Base-by-base conservation (phyloP, 805 yeast genomes). In the Nakazawaea wyomingensis region DNA sequence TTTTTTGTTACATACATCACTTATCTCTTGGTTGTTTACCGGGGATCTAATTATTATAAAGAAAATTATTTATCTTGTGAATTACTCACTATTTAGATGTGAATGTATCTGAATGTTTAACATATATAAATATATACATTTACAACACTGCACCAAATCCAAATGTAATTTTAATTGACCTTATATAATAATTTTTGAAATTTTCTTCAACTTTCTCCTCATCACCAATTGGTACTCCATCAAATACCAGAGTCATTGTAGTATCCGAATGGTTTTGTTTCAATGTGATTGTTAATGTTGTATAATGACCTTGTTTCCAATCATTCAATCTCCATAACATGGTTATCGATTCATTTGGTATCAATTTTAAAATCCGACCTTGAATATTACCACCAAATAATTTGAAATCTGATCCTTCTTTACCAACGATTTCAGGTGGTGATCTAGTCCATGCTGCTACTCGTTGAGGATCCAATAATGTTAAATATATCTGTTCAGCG, bases 121-220 rank as follows among this genome's bases (percentile, higher is more conserved):
- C n/a, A n/a, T n/a, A n/a, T n/a, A n/a, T n/a, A n/a, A n/a, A n/a
- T n/a, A n/a, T n/a, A n/a, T n/a, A n/a, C n/a, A n/a, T 11, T 49
- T 66, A 87, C 53, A 88, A 68, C 11, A 88, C 95, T n/a, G 93
- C 86, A 14, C 98, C 98, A 61, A 86, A 90, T 1, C 99, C 99
- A 63, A 93, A 93, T 0, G 96, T 84, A 34, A 87, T 59, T 67
- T 89, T 93, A 57, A 93, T 91, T 5, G 96, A 78, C 64, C 83
- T 82, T 40, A 93, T 80, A 60, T 93, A 93, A 64, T 89, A 86
- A 48, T 86, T 88, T 54, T 88, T 87, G 57, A 93, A 91, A 62
- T 91, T 93, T 32, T 71, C 76, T 56, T 80, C 78, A 31, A 86
- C 96, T 54, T 83, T 65, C 54, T 95, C 93, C 57, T 93, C 98